Conservation (phyloP, 139 green algal species). For the Asterochloris sp. region DNA sequence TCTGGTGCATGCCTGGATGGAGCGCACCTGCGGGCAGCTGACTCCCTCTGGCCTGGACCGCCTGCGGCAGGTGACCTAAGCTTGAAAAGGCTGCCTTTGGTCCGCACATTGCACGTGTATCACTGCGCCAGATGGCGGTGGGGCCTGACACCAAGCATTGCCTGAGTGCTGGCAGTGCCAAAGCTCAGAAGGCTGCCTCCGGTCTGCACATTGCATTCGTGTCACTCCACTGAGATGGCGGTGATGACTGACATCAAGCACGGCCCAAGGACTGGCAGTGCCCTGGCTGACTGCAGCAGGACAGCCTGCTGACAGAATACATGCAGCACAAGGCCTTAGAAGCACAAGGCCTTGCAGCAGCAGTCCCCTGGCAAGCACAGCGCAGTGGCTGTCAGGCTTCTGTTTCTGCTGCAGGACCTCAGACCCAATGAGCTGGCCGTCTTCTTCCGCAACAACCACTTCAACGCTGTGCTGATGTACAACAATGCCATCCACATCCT, state of each 20-base stretch:
- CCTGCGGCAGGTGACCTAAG: slow-evolving; percentile 33
- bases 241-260: too few relatives aligned
- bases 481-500: slow-evolving; percentile 77
- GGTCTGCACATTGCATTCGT: too few relatives aligned
- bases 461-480: slow-evolving; percentile 81
- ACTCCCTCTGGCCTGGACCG: slow-evolving; percentile 67
- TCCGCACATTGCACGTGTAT: too few relatives aligned
- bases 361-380: background rate
- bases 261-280: too few relatives aligned
- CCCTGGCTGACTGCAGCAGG: too few relatives aligned
- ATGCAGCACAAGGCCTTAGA: background rate
- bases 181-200: too few relatives aligned
- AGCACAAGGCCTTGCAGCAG: background rate
- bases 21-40: slow-evolving; percentile 76
- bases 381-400: background rate
- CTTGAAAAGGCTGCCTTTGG: too few relatives aligned
- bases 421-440: slow-evolving; percentile 75
- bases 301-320: background rate
- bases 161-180: too few relatives aligned
- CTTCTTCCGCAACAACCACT: slow-evolving; percentile 97
- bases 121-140: too few relatives aligned
- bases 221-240: too few relatives aligned
- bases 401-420: slow-evolving; percentile 25
- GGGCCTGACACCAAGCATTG: too few relatives aligned
- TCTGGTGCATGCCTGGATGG: slow-evolving; percentile 70